A percentile compares a stretch with the other conserved stretches of the same genome.
Evolutionary conservation across 306 rosid species (phyloP).

Genomic region (barrel medic (Medicago truncatula)): DNA sequence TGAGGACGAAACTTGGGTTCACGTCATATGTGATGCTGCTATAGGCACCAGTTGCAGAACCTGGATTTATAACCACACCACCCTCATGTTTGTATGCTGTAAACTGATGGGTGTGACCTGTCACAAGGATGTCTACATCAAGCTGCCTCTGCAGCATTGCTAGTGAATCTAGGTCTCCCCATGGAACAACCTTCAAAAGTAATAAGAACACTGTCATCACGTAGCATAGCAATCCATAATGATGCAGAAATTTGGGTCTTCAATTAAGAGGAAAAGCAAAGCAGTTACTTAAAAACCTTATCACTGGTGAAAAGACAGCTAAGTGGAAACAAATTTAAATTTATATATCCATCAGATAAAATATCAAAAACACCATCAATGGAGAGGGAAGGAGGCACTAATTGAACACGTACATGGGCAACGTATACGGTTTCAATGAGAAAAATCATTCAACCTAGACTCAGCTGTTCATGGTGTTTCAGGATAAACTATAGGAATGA

Average conservation of each 20-base stretch:
- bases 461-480: constrained; percentile 20
- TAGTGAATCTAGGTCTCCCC: constrained; percentile 99
- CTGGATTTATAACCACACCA: constrained; percentile 97
- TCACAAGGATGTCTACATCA: constrained; percentile 97
- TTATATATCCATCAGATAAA: constrained; percentile 3
- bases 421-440: constrained; percentile 6
- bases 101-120: constrained; percentile 97
- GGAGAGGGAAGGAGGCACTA: constrained; percentile 16
- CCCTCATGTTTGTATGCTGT: constrained; percentile 99
- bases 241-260: constrained; percentile 5
- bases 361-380: constrained; percentile 7
- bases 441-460: constrained; percentile 14
- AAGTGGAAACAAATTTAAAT: constrained; percentile 15
- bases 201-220: constrained; percentile 31
- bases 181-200: constrained; percentile 86
- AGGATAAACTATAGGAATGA: constrained; percentile 20
- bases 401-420: constrained; percentile 7
- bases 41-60: constrained; percentile 96
- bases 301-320: constrained; percentile 9
- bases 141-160: constrained; percentile 99
- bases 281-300: constrained; percentile 6
- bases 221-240: constrained; percentile 4
- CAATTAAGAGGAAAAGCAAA: neutral
- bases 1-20: constrained; percentile 96
- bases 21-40: constrained; percentile 97